Conservation (phyloP, 176 grass and related monocot genomes). For the Musa acuminata region DNA sequence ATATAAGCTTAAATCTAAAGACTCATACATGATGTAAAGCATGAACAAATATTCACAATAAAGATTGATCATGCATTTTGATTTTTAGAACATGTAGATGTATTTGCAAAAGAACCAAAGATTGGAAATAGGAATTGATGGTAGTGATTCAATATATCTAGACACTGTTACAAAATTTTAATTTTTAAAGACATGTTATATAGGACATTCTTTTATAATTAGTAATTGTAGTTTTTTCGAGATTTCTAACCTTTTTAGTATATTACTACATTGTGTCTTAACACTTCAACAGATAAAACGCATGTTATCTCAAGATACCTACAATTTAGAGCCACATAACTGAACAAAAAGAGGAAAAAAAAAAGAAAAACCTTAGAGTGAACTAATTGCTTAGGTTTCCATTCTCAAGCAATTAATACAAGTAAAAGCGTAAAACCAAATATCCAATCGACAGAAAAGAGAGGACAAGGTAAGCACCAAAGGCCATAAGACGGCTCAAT, state of each 20-base stretch:
- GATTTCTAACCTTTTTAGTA: background rate
- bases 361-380: background rate
- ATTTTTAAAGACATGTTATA: background rate
- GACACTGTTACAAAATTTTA: background rate
- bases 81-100: too few species aligned
- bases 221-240: background rate
- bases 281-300: background rate
- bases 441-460: background rate
- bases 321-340: background rate
- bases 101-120: too few species aligned
- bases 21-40: background rate
- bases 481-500: conserved; percentile 95
- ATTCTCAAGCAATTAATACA: background rate
- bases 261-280: background rate
- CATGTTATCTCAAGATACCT: background rate
- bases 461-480: conserved; percentile 41
- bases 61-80: background rate
- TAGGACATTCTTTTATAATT: background rate
- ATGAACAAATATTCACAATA: background rate
- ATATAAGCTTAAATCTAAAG: background rate
- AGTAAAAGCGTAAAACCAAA: background rate
- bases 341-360: background rate
- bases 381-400: background rate
- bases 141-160: background rate
- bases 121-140: too few species aligned